These are phyloP conservation scores for Ehretia macrophylla DNA, from an alignment of 257 asterid species.

Conservation along the genomic window DNA sequence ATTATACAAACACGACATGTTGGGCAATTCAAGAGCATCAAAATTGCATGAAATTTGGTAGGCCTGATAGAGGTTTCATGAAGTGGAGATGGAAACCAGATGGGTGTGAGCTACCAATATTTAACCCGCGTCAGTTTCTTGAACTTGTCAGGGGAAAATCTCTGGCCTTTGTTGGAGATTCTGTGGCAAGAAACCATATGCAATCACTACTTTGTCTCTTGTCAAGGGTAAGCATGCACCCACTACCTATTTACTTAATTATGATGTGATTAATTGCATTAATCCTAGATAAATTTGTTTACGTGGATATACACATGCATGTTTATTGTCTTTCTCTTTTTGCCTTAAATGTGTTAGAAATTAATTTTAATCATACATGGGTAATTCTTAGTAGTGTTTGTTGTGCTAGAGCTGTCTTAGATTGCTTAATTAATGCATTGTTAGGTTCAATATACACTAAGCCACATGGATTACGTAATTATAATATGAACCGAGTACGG, in stretches of 20 bases:
- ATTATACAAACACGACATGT: conserved; percentile 67
- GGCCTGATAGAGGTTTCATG: conserved; percentile 58
- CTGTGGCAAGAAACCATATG: conserved; percentile 80
- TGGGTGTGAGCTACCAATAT: conserved; percentile 54
- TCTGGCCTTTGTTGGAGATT: conserved; percentile 72
- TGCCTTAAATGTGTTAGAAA: no score
- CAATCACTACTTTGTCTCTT: conserved; percentile 81
- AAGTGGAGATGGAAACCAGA: conserved; percentile 85
- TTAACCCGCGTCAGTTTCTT: conserved; percentile 47
- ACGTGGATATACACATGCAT: no score
- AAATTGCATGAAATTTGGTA: conserved; percentile 65
- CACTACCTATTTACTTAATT: background rate
- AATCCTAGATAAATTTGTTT: no score
- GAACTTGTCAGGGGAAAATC: conserved; percentile 55
- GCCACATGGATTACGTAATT: no score
- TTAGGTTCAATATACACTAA: no score
- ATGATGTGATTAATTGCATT: no score
- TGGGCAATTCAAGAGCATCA: conserved; percentile 76
- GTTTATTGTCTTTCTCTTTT: no score
- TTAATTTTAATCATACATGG: no score
- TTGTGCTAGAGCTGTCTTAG: no score
- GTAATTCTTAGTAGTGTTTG: no score
- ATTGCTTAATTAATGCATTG: no score
- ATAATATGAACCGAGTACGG: no score
- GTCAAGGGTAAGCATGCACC: conserved; percentile 44